Evolutionary conservation across 306 rosid genomes (phyloP).

Genomic region (Malus sylvestris): DNA sequence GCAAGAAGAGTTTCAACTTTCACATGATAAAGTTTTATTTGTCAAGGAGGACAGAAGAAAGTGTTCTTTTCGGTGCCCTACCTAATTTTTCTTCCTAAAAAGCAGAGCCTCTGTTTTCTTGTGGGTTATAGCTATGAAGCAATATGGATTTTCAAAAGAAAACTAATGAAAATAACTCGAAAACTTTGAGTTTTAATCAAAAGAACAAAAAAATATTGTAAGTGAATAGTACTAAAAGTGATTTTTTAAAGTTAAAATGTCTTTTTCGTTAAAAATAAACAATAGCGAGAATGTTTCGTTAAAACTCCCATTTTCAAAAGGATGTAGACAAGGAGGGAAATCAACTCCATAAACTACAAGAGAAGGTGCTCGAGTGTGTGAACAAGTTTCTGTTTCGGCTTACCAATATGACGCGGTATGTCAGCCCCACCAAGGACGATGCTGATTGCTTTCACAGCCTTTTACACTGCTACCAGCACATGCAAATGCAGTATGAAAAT

Average conservation of each 20-base stretch:
- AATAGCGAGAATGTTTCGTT: no score
- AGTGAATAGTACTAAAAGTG: no score
- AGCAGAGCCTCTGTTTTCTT: slow-evolving; percentile 16
- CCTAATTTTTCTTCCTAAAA: slow-evolving; percentile 25
- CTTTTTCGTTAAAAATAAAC: no score
- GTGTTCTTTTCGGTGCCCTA: slow-evolving; percentile 29
- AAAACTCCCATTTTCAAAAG: background rate
- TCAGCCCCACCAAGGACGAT: background rate
- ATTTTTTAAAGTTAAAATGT: no score
- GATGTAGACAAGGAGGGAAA: background rate
- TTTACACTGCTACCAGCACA: background rate
- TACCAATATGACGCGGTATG: background rate
- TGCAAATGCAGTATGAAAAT: background rate
- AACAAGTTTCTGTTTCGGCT: background rate
- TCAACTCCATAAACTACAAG: background rate
- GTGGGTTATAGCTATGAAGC: slow-evolving; percentile 17
- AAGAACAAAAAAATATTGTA: no score
- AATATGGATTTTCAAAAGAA: background rate
- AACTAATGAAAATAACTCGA: fast-evolving
- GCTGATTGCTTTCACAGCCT: background rate
- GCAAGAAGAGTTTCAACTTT: background rate
- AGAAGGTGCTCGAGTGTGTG: background rate
- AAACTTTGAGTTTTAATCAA: no score
- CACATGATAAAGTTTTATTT: background rate
- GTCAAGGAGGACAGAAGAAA: background rate